Conservation (phyloP, 164 flowering plant genomes). For the Saururus chinensis region DNA sequence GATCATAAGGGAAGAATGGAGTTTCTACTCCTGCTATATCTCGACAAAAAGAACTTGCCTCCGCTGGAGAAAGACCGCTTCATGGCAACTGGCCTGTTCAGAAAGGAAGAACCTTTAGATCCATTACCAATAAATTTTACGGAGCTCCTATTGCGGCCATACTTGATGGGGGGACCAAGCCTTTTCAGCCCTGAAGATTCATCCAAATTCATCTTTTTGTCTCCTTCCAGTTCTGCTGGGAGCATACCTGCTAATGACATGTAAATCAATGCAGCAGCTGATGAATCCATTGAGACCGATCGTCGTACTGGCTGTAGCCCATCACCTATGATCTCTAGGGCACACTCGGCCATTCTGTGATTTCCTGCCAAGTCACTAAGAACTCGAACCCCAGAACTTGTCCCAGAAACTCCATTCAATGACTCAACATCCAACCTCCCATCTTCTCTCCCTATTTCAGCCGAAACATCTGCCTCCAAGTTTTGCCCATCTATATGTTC, state of each 20-base stretch:
- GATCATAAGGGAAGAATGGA: slow-evolving; percentile 5
- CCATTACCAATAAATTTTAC: background rate
- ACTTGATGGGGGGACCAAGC: background rate
- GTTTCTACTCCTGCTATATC: slow-evolving; percentile 23
- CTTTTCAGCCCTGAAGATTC: background rate
- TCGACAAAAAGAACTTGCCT: slow-evolving; percentile 24
- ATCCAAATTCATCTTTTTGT: background rate
- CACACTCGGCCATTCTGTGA: slow-evolving; percentile 2
- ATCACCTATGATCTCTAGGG: slow-evolving; percentile 1
- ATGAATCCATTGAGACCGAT: slow-evolving; percentile 45
- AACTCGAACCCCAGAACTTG: slow-evolving; percentile 10
- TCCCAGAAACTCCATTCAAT: background rate
- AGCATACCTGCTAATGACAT: slow-evolving; percentile 8
- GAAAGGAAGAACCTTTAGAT: slow-evolving; percentile 1
- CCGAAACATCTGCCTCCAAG: slow-evolving; percentile 12
- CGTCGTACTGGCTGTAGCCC: slow-evolving; percentile 30
- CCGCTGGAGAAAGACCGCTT: slow-evolving; percentile 40
- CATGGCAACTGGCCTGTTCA: slow-evolving; percentile 21
- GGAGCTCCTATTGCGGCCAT: background rate
- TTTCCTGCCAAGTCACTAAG: slow-evolving; percentile 24
- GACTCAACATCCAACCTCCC: slow-evolving; percentile 3
- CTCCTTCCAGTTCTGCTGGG: slow-evolving; percentile 9
- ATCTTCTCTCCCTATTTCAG: slow-evolving; percentile 3
- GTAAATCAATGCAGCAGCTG: slow-evolving; percentile 21
- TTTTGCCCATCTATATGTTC: slow-evolving; percentile 3